These are phyloP conservation scores for Hippophae gyantsensis DNA, from an alignment of 306 rosid species.

Conservation along the genomic window DNA sequence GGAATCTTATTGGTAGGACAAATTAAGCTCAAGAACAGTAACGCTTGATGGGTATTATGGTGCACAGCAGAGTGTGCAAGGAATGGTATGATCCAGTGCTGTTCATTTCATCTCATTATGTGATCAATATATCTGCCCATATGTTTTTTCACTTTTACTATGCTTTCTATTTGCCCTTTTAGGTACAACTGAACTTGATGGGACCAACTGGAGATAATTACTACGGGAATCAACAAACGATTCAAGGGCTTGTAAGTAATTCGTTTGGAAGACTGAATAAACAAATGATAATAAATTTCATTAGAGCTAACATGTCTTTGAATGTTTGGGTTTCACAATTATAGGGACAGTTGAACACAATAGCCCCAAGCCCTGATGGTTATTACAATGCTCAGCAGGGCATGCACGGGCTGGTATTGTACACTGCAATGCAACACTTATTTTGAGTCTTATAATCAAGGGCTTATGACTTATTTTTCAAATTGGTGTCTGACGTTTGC, in stretches of 20 bases:
- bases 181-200: conserved; percentile 82
- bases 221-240: conserved; percentile 81
- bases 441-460: conserved; percentile 13
- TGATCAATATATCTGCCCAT: background rate
- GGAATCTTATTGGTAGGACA: conserved; percentile 50
- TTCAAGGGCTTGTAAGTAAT: conserved; percentile 75
- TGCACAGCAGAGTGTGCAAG: conserved; percentile 69
- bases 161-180: conserved; percentile 4
- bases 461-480: conserved; percentile 8
- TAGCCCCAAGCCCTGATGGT: conserved; percentile 82
- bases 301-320: conserved; percentile 6
- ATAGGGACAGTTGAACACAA: conserved; percentile 85
- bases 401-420: conserved; percentile 85
- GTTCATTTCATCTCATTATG: conserved; percentile 16
- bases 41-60: conserved; percentile 82
- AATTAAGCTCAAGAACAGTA: conserved; percentile 68
- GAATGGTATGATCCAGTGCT: conserved; percentile 60
- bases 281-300: conserved; percentile 2
- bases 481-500: conserved; percentile 28
- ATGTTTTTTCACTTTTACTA: background rate
- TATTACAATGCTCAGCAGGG: conserved; percentile 74
- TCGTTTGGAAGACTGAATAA: conserved; percentile 2
- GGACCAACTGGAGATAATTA: conserved; percentile 91
- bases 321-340: conserved; percentile 17
- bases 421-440: conserved; percentile 16